phyloP scores from a whole-genome alignment of 352 stramenopile species.

The Peronospora farinosa region DNA sequence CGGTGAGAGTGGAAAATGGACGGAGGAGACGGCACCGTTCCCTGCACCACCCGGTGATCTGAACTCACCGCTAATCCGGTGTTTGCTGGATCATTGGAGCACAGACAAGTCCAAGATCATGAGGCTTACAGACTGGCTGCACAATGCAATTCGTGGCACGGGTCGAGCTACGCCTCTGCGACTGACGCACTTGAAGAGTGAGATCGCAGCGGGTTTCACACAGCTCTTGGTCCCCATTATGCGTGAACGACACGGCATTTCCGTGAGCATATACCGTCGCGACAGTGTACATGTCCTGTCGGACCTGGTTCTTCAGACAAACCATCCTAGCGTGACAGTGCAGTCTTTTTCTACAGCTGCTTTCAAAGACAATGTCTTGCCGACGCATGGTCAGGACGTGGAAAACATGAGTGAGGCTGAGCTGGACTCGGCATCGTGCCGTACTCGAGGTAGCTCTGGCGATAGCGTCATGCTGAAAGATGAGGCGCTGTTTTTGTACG shows the following conservation, averaged over 20 bases:
- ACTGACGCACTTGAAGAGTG: conserved; percentile 40
- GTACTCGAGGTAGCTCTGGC: conserved; percentile 13
- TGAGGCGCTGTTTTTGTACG: conserved; percentile 46
- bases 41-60: conserved; percentile 54
- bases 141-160: conserved; percentile 51
- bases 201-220: conserved; percentile 52
- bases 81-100: conserved; percentile 59
- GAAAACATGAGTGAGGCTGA: conserved; percentile 16
- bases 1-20: conserved; percentile 35
- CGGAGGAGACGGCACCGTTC: conserved; percentile 47
- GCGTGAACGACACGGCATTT: conserved; percentile 56
- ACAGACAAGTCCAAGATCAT: conserved; percentile 57
- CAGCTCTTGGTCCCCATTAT: conserved; percentile 66
- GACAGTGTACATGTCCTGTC: conserved; percentile 54
- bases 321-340: conserved; percentile 31
- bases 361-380: conserved; percentile 8
- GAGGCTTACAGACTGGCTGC: conserved; percentile 53
- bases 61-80: conserved; percentile 59
- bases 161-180: conserved; percentile 37
- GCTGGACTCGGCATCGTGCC: conserved; percentile 11
- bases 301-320: conserved; percentile 53
- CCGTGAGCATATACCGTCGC: conserved; percentile 51
- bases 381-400: conserved; percentile 5
- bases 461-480: conserved; percentile 40
- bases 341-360: conserved; percentile 23